Base-by-base conservation (phyloP, 2,329 filamentous ascomycete genomes). In the Lachnellula subtilissima region DNA sequence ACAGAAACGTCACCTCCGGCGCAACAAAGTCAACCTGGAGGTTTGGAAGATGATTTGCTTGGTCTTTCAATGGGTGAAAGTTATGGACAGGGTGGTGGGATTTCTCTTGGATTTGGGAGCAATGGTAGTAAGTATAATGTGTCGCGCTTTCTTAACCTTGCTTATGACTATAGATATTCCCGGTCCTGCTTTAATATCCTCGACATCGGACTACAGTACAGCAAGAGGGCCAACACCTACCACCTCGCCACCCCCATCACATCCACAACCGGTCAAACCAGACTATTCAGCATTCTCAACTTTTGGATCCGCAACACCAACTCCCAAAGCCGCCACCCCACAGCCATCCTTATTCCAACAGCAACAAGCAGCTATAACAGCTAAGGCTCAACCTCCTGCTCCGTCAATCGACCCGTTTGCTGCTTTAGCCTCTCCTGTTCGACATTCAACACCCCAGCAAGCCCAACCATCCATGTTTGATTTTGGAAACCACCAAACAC, bases 11-110 rank as follows among this genome's bases (percentile, higher is more conserved):
- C 76, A 7, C 61, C 69, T 47, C 65, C 71, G 37, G 62, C 73
- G 25, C 73, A 74, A 22, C 42, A 50, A 48, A 71, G 76, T 14
- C 80, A 83, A 55, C 75, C 82, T 1, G 85, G 82, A 53, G 86
- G 88, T 14, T 72, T 97, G 22, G 92, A 97, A 68, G 92, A 95
- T 70, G 94, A 99, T 69, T 78, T 99, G 7, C 78, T 99, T 4
- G 94, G 94, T 0, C 75, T 99, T 45, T 95, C 91, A 42, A 83
- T 99, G 67, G 85, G 85, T 49, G 64, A 69, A 4, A 79, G 74
- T 54, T 93, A 85, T 67, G 86, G 88, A 12, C 84, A 89, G 67
- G 84, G 85, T 5, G 92, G 93, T 48, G 87, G 87, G 50, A 96
- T 97, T 61, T 86, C 91, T 4, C 79, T 97, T 17, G 92, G 91